Evolutionary conservation across 2,329 filamentous ascomycete species (phyloP).

Genomic region (Colletotrichum musicola): DNA sequence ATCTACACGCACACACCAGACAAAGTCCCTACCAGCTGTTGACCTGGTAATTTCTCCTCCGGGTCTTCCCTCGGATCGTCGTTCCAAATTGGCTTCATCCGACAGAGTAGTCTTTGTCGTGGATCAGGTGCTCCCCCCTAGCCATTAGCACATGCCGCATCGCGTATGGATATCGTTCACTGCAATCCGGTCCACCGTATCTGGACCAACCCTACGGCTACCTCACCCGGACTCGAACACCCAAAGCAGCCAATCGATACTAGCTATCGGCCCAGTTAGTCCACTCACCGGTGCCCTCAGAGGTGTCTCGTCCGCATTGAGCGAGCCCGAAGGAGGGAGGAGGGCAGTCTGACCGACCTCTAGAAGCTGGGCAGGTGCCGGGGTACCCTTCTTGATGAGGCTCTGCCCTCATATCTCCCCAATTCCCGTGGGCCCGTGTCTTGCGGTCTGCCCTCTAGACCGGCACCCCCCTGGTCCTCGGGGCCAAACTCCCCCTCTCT

Average conservation of each 20-base stretch:
- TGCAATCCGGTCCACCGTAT: not conserved
- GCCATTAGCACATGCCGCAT: not conserved
- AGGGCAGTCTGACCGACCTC: not conserved
- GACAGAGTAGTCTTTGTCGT: not conserved
- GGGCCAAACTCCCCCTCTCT: not conserved
- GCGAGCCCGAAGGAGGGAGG: not conserved
- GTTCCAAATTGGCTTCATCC: not conserved
- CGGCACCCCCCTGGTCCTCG: not conserved
- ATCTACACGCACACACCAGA: not conserved
- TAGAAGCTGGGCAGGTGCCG: not conserved
- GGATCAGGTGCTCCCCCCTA: not conserved
- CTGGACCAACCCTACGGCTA: not conserved
- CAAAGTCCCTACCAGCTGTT: not conserved
- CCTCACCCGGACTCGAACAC: not conserved
- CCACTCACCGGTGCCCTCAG: not conserved
- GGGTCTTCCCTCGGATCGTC: not conserved
- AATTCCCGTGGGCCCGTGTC: not conserved
- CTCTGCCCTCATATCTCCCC: not conserved
- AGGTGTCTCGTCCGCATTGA: not conserved
- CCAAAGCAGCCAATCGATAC: not conserved
- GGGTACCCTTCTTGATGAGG: not conserved
- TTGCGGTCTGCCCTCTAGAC: not conserved
- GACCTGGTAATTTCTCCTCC: not conserved
- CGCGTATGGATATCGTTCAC: not conserved
- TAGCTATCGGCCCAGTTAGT: no score